Conservation (phyloP, 192 early-diverging fungal genomes). For the Backusella australiensis region DNA sequence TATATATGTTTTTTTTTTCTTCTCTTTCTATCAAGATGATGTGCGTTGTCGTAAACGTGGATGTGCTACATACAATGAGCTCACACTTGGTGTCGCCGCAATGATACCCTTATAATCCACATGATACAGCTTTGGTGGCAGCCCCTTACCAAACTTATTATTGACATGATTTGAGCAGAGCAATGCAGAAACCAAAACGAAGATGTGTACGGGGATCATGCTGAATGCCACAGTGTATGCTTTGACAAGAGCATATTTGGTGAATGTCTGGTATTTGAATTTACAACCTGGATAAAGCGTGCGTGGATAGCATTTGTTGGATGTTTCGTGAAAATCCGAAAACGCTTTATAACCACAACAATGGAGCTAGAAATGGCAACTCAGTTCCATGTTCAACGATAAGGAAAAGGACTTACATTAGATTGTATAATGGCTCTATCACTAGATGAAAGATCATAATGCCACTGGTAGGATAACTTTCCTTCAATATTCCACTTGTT, state of each 20-base stretch:
- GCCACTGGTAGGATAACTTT: conserved; percentile 21
- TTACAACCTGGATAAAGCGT: conserved; percentile 19
- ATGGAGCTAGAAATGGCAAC: conserved; percentile 20
- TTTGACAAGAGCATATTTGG: conserved; percentile 21
- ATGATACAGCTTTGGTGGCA: conserved; percentile 14
- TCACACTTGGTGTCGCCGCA: background rate
- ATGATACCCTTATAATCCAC: background rate
- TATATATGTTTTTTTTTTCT: background rate
- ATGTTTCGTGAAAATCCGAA: conserved; percentile 39
- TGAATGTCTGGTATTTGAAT: conserved; percentile 28
- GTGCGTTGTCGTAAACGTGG: background rate
- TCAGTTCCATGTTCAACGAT: background rate
- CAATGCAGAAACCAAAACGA: conserved; percentile 35
- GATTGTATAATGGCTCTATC: conserved; percentile 23
- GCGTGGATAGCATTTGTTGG: conserved; percentile 41
- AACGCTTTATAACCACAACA: conserved; percentile 42
- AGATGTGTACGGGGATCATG: conserved; percentile 21
- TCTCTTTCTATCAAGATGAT: background rate
- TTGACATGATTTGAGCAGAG: conserved; percentile 45
- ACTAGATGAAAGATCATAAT: conserved; percentile 2
- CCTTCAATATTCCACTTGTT: conserved; percentile 15
- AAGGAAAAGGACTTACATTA: background rate
- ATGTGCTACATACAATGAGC: background rate
- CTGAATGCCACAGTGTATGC: background rate
- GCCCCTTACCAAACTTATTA: conserved; percentile 22